Evolutionary conservation across 306 rosid species (phyloP).

Genomic region (Cyamopsis tetragonoloba): DNA sequence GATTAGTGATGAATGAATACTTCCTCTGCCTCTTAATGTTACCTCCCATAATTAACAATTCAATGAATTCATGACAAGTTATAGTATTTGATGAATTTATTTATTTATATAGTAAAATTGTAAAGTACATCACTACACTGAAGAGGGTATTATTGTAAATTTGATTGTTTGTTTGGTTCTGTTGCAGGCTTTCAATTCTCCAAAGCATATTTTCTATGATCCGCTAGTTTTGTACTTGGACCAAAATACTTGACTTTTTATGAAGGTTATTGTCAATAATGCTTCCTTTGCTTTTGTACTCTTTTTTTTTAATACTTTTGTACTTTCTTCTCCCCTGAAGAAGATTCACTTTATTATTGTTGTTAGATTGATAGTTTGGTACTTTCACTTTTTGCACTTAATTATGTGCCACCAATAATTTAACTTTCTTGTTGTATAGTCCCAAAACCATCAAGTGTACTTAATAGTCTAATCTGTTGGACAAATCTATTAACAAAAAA

Average conservation of each 20-base stretch:
- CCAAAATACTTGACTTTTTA: background rate
- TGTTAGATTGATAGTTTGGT: background rate
- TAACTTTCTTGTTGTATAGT: too few relatives aligned
- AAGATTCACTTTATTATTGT: conserved; percentile 16
- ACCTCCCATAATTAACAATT: conserved; percentile 34
- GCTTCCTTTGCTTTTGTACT: conserved; percentile 20
- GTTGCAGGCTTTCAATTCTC: too few relatives aligned
- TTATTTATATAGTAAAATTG: too few relatives aligned
- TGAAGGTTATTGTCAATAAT: conserved; percentile 5
- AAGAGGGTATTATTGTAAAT: background rate
- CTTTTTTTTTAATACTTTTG: too few relatives aligned
- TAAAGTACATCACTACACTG: conserved; percentile 7
- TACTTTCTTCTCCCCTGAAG: conserved; percentile 4
- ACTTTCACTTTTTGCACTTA: background rate
- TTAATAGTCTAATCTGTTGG: too few relatives aligned
- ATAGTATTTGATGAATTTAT: too few relatives aligned
- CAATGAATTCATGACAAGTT: too few relatives aligned
- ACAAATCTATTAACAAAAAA: too few relatives aligned
- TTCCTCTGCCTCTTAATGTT: conserved; percentile 46
- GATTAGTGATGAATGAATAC: conserved; percentile 26
- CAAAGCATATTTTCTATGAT: conserved; percentile 31
- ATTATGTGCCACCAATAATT: background rate
- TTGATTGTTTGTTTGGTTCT: too few relatives aligned
- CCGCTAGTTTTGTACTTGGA: conserved; percentile 31
- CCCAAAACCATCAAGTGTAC: too few relatives aligned